A percentile compares a stretch with the other conserved stretches of the same genome.
phyloP scores from a whole-genome alignment of 768 basidiomycete genomes.

The Boletus rubroflammeus region DNA sequence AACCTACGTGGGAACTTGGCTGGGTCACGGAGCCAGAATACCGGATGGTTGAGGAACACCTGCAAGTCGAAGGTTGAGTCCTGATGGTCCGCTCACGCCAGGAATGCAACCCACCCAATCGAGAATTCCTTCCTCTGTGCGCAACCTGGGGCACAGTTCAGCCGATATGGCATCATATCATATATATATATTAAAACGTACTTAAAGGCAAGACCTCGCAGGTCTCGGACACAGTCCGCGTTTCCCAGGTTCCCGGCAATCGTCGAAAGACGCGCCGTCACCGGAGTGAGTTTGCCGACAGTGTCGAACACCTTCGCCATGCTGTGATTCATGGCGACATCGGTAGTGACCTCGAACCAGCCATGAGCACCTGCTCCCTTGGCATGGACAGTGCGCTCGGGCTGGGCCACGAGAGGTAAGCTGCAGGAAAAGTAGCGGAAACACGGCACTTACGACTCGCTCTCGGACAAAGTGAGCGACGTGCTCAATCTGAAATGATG shows the following conservation, averaged over 20 bases:
- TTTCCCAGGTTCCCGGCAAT: neutral
- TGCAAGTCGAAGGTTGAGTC: neutral
- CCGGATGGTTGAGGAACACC: neutral
- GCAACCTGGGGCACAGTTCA: neutral
- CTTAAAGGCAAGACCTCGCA: neutral
- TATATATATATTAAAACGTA: neutral
- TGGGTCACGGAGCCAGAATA: neutral
- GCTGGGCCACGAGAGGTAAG: neutral
- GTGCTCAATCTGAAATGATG: neutral
- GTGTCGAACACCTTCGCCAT: neutral
- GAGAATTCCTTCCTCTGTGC: neutral
- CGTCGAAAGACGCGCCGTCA: neutral
- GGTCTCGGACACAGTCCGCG: neutral
- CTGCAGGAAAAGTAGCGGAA: neutral
- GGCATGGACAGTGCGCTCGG: neutral
- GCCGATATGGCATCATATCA: neutral
- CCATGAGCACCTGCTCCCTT: neutral
- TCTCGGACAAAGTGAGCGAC: neutral
- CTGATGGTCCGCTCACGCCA: neutral
- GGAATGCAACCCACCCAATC: neutral
- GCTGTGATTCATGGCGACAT: neutral
- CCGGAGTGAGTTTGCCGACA: neutral
- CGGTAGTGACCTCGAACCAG: neutral
- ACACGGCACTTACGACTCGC: neutral
- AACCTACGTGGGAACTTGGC: neutral